A percentile compares a stretch with the other conserved stretches of the same genome.
These are phyloP conservation scores for Cutaneotrichosporon daszewskae DNA, from an alignment of 1,284 basidiomycete species.

Conservation along the genomic window DNA sequence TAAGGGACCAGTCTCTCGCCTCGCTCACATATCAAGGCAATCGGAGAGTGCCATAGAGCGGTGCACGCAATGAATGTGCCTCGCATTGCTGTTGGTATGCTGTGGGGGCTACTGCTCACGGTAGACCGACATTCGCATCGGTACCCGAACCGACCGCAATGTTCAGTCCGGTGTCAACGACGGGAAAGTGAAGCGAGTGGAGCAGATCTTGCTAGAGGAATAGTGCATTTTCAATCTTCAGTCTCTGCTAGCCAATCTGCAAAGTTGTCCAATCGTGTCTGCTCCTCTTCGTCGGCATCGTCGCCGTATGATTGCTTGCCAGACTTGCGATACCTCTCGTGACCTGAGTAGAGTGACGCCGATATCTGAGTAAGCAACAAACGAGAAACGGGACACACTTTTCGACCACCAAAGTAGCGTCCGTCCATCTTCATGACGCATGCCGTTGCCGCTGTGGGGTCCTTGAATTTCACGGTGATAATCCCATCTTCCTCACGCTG, in stretches of 20 bases:
- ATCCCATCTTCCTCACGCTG: slow-evolving; percentile 90
- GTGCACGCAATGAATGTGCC: slow-evolving; percentile 59
- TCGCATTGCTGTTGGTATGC: slow-evolving; percentile 35
- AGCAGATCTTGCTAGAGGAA: slow-evolving; percentile 56
- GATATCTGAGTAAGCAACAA: slow-evolving; percentile 54
- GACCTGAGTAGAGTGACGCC: slow-evolving; percentile 73
- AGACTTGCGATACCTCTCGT: slow-evolving; percentile 72
- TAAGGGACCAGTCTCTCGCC: slow-evolving; percentile 1
- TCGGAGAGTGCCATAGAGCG: slow-evolving; percentile 74
- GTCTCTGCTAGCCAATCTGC: slow-evolving; percentile 67
- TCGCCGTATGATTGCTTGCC: slow-evolving; percentile 45
- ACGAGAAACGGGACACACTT: slow-evolving; percentile 17
- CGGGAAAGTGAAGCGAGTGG: slow-evolving; percentile 68
- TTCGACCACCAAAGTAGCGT: slow-evolving; percentile 79
- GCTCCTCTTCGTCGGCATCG: slow-evolving; percentile 61
- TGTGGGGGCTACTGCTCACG: neutral
- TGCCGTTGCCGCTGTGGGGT: slow-evolving; percentile 76
- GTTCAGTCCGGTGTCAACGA: slow-evolving; percentile 66
- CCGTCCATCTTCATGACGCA: slow-evolving; percentile 96
- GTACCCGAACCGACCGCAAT: slow-evolving; percentile 71
- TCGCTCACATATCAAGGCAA: slow-evolving; percentile 16
- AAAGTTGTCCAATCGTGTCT: slow-evolving; percentile 77
- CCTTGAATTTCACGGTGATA: slow-evolving; percentile 94
- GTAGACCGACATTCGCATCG: slow-evolving; percentile 86
- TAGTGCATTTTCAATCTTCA: slow-evolving; percentile 20